These are phyloP conservation scores for Skeletonema potamos DNA, from an alignment of 108 stramenopile genomes.

Conservation along the genomic window DNA sequence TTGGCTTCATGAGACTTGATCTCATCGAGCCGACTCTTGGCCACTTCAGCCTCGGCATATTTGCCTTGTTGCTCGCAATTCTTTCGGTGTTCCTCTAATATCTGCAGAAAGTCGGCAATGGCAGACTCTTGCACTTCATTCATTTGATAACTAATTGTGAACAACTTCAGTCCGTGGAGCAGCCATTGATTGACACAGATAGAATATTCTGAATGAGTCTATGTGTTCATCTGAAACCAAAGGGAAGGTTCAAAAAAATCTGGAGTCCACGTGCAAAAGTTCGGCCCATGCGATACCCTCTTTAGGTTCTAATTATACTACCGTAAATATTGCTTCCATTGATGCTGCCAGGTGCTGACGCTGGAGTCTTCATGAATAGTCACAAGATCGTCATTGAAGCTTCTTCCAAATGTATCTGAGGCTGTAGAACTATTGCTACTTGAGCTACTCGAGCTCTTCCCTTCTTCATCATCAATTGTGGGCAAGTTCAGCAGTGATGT, in stretches of 20 bases:
- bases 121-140: conserved; percentile 53
- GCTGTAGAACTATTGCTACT: conserved; percentile 10
- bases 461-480: not conserved
- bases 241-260: too few relatives aligned
- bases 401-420: conserved; percentile 4
- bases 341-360: conserved; percentile 10
- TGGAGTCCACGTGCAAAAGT: not conserved
- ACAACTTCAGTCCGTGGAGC: too few relatives aligned
- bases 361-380: conserved; percentile 38
- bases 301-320: not conserved
- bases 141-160: too few relatives aligned
- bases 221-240: too few relatives aligned
- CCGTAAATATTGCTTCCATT: not conserved
- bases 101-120: conserved; percentile 59
- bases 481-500: not conserved
- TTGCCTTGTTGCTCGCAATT: conserved; percentile 90
- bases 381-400: conserved; percentile 22
- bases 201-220: not conserved
- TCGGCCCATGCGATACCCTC: not conserved
- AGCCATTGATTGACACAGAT: not conserved
- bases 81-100: conserved; percentile 84
- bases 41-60: conserved; percentile 92
- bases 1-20: conserved; percentile 86
- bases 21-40: conserved; percentile 81
- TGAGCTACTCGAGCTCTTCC: conserved; percentile 6